phyloP scores from a whole-genome alignment of 805 yeast species.

The Lachancea nothofagi region DNA sequence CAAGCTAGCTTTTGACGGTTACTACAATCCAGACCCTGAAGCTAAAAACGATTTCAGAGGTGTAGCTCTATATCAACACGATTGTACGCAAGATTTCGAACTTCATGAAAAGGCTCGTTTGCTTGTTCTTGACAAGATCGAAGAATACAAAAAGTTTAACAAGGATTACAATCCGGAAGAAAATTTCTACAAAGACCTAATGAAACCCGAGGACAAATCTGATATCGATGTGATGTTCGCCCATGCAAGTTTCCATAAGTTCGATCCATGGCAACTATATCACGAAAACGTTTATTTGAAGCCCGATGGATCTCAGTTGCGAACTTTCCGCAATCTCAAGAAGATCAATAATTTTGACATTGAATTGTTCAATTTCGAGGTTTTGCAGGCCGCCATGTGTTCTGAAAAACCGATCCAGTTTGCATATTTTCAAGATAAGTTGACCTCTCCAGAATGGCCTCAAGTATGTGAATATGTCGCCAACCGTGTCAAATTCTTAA shows the following conservation, averaged over 20 bases:
- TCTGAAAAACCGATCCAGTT: slow-evolving; percentile 14
- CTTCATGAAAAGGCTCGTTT: slow-evolving; percentile 5
- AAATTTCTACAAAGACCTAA: slow-evolving; percentile 12
- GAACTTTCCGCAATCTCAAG: slow-evolving; percentile 15
- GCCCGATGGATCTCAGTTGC: slow-evolving; percentile 20
- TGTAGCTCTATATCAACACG: slow-evolving; percentile 43
- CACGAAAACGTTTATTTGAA: slow-evolving; percentile 15
- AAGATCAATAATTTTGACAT: slow-evolving; percentile 22
- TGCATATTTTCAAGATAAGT: slow-evolving; percentile 11
- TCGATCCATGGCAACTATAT: slow-evolving; percentile 31
- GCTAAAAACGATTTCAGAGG: slow-evolving; percentile 26
- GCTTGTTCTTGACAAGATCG: slow-evolving; percentile 5
- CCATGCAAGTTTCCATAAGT: slow-evolving; percentile 36
- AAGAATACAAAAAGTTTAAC: slow-evolving; percentile 13
- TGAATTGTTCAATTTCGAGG: slow-evolving; percentile 22
- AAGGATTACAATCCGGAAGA: slow-evolving; percentile 14
- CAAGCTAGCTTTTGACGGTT: slow-evolving; percentile 35
- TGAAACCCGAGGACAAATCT: slow-evolving; percentile 13
- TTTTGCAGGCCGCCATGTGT: slow-evolving; percentile 19
- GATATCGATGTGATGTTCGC: slow-evolving; percentile 30
- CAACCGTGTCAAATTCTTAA: slow-evolving; percentile 16
- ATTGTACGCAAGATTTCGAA: slow-evolving; percentile 44
- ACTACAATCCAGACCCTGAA: slow-evolving; percentile 12
- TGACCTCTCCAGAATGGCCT: slow-evolving; percentile 14
- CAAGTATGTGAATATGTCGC: slow-evolving; percentile 20